Evolutionary conservation across 176 grass and related monocot species (phyloP).

Genomic region (Phoenix roebelenii): DNA sequence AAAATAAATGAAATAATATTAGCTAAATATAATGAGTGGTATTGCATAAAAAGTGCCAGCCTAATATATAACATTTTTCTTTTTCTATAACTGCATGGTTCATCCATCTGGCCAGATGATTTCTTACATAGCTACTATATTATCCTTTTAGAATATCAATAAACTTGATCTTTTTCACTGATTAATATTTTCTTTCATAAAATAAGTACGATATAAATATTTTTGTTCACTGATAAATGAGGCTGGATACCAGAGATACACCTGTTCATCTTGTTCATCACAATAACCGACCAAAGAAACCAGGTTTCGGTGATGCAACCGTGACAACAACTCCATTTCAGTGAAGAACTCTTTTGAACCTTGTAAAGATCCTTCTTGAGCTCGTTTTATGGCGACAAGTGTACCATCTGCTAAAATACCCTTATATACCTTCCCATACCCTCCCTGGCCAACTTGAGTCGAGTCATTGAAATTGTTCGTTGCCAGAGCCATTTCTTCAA

Average conservation of each 20-base stretch:
- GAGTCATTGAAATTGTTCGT: conserved; percentile 54
- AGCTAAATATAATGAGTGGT: no score
- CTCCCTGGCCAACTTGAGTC: conserved; percentile 77
- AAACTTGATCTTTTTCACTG: no score
- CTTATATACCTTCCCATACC: conserved; percentile 92
- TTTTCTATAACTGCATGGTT: no score
- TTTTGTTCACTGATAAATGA: no score
- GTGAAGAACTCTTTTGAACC: conserved; percentile 90
- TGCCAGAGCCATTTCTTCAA: conserved; percentile 70
- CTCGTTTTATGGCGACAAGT: conserved; percentile 83
- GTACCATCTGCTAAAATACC: conserved; percentile 63
- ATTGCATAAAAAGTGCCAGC: no score
- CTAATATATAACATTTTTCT: no score
- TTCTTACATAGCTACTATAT: no score
- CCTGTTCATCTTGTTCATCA: conserved; percentile 88
- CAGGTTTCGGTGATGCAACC: conserved; percentile 92
- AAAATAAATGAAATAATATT: no score
- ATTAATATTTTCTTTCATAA: no score
- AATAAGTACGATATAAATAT: background rate
- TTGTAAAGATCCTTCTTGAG: conserved; percentile 79
- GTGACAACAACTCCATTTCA: conserved; percentile 84
- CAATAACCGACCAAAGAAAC: conserved; percentile 88
- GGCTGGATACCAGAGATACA: conserved; percentile 15
- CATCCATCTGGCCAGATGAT: no score
- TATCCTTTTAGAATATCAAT: no score